Base-by-base conservation (phyloP, 2,329 filamentous ascomycete genomes). In the Alternaria panax region DNA sequence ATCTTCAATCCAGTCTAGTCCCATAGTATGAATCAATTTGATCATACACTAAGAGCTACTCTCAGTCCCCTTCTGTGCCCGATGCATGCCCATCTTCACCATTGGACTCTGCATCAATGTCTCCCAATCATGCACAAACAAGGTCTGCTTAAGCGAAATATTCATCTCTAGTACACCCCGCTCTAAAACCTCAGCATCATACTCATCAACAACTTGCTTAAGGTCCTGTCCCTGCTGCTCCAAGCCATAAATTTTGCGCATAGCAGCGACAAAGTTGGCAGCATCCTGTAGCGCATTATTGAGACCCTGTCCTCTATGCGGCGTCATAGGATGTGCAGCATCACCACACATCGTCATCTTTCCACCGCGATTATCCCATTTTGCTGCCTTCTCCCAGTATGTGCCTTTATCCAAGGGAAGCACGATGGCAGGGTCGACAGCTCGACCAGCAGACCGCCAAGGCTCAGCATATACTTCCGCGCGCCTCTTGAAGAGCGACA, bases 141-240 rank as follows among this genome's bases (percentile, higher is more conserved):
- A 67, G 24, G 38, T 22, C 11, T 40, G 38, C 18, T 40, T 40
- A 9, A 79, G 74, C 27, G 79, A 81, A 7, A 80, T 65, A 20
- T 74, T 67, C 53, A 84, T 81, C 65, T 85, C 82, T 30, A 78
- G 77, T 8, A 77, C 78, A 12, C 77, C 79, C 38, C 82, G 74
- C n/a, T 72, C 64, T 18, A 81, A 67, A 63, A 80, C 2, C 1
- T 34, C 73, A 27, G 70, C 63, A 50, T 80, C 65, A 52, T 71
- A 74, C 28, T 52, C 68, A 28, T 69, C 60, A n/a, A 75, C 58
- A 4, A 67, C 71, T 16, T 68, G 38, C 18, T 40, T 62, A 20
- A 50, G 30, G 25, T 63, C 34, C 24, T 57, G 30, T 34, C 30
- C 30, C 0, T 34, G 5, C 30, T 57, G 40, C 27, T 63, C 22